phyloP scores from a whole-genome alignment of 768 basidiomycete genomes.

The Termitomyces sp. region DNA sequence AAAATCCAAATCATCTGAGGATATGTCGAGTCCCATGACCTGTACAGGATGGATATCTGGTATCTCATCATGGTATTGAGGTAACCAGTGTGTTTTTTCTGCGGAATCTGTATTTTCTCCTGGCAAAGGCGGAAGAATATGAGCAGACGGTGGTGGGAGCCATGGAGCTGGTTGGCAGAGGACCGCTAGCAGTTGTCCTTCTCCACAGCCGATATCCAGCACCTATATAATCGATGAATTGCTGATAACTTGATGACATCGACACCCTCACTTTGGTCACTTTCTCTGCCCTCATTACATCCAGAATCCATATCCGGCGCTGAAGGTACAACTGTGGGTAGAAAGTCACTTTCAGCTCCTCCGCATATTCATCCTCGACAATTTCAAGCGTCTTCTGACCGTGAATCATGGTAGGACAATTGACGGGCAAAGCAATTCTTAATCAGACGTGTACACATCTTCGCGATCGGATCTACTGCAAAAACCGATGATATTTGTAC shows the following conservation, averaged over 20 bases:
- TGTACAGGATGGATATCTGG: conserved; percentile 53
- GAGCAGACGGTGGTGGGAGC: conserved; percentile 39
- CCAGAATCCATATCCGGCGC: conserved; percentile 66
- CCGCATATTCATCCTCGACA: conserved; percentile 11
- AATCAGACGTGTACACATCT: neutral
- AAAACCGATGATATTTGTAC: neutral
- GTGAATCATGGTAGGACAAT: neutral
- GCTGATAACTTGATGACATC: neutral
- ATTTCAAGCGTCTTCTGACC: conserved; percentile 1
- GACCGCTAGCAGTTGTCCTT: conserved; percentile 65
- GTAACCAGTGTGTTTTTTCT: conserved; percentile 17
- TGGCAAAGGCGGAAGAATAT: conserved; percentile 18
- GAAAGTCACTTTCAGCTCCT: conserved; percentile 54
- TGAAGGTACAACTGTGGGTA: conserved; percentile 64
- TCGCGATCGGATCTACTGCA: neutral
- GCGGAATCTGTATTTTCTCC: conserved; percentile 13
- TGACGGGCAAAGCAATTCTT: neutral
- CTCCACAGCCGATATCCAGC: conserved; percentile 81
- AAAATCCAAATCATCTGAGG: conserved; percentile 42
- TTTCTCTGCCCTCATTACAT: conserved; percentile 51
- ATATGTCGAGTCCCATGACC: conserved; percentile 69
- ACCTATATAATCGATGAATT: conserved; percentile 39
- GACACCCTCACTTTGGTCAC: conserved; percentile 41
- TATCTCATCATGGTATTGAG: conserved; percentile 37
- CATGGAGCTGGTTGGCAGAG: conserved; percentile 75